phyloP scores from a whole-genome alignment of 768 basidiomycete genomes.

The Porphyrellus cyaneotinctus region DNA sequence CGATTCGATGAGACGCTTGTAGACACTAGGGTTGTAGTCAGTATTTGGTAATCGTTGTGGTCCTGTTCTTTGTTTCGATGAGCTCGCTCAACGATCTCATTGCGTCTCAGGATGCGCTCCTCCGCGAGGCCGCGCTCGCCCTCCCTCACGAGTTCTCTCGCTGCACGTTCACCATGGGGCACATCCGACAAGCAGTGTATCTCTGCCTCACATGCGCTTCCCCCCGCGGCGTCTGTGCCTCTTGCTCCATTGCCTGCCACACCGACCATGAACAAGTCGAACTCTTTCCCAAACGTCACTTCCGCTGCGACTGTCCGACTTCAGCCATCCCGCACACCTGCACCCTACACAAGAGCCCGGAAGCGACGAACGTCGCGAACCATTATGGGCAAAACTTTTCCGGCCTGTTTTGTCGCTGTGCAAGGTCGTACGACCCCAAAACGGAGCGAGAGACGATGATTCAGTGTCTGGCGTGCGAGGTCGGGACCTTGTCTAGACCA shows the following conservation, averaged over 20 bases:
- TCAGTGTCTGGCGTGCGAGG: conserved; percentile 83
- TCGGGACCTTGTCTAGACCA: conserved; percentile 23
- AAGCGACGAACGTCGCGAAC: conserved; percentile 58
- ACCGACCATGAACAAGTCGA: conserved; percentile 84
- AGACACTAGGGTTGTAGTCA: too few species aligned
- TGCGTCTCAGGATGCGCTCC: conserved; percentile 27
- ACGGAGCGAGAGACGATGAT: conserved; percentile 83
- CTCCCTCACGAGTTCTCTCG: conserved; percentile 59
- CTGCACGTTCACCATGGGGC: conserved; percentile 59
- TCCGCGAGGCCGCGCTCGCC: conserved; percentile 43
- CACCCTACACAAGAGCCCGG: conserved; percentile 50
- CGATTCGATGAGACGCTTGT: too few species aligned
- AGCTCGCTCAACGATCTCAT: conserved; percentile 35
- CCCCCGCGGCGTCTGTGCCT: conserved; percentile 69
- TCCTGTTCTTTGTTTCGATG: conserved; percentile 22
- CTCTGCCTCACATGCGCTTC: conserved; percentile 72
- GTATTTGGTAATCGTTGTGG: too few species aligned
- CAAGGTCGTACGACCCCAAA: conserved; percentile 63
- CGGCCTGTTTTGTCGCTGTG: conserved; percentile 71
- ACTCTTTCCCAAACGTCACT: conserved; percentile 79
- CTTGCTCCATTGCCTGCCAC: conserved; percentile 85
- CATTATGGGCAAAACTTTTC: conserved; percentile 72
- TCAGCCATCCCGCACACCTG: conserved; percentile 55
- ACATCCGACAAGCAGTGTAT: conserved; percentile 74
- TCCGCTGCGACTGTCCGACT: conserved; percentile 86